These are phyloP conservation scores for Lactarius evosmus DNA, from an alignment of 768 basidiomycete genomes.

Conservation along the genomic window DNA sequence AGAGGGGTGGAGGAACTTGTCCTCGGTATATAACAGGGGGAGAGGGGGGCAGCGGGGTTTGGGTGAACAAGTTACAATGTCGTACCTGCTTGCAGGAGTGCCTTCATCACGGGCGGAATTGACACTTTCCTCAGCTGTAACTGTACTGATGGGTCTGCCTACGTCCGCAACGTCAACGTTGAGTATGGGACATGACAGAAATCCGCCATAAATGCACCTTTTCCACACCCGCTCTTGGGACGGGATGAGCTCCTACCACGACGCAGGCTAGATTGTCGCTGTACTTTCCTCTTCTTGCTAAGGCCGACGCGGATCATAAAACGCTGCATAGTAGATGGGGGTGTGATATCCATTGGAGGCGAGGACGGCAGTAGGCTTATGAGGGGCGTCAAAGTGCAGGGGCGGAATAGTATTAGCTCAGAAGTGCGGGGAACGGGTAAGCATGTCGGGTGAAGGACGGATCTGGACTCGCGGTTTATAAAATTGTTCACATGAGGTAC, in stretches of 20 bases:
- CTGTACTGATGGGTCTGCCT: background rate
- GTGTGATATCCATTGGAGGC: background rate
- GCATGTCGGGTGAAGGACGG: background rate
- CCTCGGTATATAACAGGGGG: background rate
- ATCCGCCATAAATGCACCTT: background rate
- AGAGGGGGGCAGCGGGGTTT: background rate
- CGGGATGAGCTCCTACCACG: background rate
- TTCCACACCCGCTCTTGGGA: background rate
- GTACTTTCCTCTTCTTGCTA: constrained; percentile 3
- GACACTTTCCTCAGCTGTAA: background rate
- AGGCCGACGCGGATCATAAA: constrained; percentile 1
- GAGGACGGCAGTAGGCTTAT: background rate
- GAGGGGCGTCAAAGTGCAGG: background rate
- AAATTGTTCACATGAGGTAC: background rate
- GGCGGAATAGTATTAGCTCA: background rate
- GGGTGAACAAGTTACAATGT: background rate
- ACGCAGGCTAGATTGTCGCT: background rate
- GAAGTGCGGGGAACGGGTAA: background rate
- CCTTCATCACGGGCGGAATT: background rate
- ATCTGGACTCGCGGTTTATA: constrained; percentile 1
- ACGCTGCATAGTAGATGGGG: background rate
- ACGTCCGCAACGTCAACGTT: background rate
- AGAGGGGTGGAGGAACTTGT: background rate
- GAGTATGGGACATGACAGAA: background rate
- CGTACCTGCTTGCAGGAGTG: constrained; percentile 1